Conservation (phyloP, 129 eudicot genomes). For the Helianthus annuus region DNA sequence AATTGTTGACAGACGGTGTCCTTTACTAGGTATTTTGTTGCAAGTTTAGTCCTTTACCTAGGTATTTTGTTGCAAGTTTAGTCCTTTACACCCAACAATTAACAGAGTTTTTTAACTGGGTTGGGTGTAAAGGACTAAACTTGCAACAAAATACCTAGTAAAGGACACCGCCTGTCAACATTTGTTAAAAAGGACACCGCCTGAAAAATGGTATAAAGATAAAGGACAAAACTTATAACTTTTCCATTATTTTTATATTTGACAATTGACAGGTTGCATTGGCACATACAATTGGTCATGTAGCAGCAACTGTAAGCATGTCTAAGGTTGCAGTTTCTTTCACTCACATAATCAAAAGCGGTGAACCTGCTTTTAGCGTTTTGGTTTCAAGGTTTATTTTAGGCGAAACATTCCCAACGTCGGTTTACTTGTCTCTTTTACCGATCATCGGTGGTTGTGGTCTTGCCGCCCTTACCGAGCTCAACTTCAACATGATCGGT, state of each 20-base stretch:
- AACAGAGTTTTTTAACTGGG: too few species aligned
- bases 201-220: too few species aligned
- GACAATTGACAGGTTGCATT: constrained; percentile 49
- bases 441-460: constrained; percentile 83
- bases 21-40: too few species aligned
- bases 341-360: constrained; percentile 73
- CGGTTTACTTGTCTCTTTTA: constrained; percentile 62
- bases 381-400: constrained; percentile 59
- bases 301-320: constrained; percentile 88
- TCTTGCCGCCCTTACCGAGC: constrained; percentile 72
- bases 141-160: too few species aligned
- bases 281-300: constrained; percentile 82
- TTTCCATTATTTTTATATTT: not conserved
- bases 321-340: constrained; percentile 80
- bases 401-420: constrained; percentile 56
- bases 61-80: too few species aligned
- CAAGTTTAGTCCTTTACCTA: too few species aligned
- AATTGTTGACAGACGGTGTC: too few species aligned
- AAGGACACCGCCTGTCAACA: too few species aligned
- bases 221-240: too few species aligned
- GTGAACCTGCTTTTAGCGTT: constrained; percentile 77
- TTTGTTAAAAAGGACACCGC: too few species aligned
- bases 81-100: too few species aligned
- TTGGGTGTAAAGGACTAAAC: too few species aligned
- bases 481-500: constrained; percentile 71